These are phyloP conservation scores for Brachypodium distachyon DNA, from an alignment of 202 grass and related monocot genomes.

Conservation along the genomic window DNA sequence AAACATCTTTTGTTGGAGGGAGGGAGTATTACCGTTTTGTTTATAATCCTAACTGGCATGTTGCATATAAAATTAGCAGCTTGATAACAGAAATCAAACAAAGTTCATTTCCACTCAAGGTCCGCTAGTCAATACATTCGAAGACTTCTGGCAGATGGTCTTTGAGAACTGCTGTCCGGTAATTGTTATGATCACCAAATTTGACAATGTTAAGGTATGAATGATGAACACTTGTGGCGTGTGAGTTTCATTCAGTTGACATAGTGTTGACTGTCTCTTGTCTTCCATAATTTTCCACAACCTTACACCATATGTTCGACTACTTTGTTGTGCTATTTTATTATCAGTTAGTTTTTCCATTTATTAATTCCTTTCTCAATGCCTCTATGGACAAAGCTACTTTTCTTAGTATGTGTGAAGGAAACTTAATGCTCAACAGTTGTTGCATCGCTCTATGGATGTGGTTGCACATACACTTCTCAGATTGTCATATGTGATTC, in stretches of 20 bases:
- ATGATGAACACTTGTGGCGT: background rate
- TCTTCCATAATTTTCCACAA: background rate
- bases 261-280: background rate
- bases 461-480: background rate
- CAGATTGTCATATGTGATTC: background rate
- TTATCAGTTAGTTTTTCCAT: background rate
- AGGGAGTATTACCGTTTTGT: background rate
- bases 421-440: background rate
- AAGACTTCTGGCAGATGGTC: conserved; percentile 98
- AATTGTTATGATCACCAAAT: conserved; percentile 82
- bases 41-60: background rate
- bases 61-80: conserved; percentile 34
- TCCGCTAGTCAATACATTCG: conserved; percentile 54
- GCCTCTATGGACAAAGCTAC: background rate
- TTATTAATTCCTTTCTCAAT: background rate
- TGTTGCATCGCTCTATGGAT: conserved; percentile 5
- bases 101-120: conserved; percentile 93
- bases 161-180: conserved; percentile 66
- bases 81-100: conserved; percentile 13
- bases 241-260: background rate
- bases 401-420: background rate
- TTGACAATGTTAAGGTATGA: conserved; percentile 62
- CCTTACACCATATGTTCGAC: background rate
- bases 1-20: too few species aligned
- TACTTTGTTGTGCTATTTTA: background rate